Percentiles rank a stretch among this genome's conserved stretches.
phyloP scores from a whole-genome alignment of 2,329 filamentous ascomycete species.

The Calonectria henricotiae region DNA sequence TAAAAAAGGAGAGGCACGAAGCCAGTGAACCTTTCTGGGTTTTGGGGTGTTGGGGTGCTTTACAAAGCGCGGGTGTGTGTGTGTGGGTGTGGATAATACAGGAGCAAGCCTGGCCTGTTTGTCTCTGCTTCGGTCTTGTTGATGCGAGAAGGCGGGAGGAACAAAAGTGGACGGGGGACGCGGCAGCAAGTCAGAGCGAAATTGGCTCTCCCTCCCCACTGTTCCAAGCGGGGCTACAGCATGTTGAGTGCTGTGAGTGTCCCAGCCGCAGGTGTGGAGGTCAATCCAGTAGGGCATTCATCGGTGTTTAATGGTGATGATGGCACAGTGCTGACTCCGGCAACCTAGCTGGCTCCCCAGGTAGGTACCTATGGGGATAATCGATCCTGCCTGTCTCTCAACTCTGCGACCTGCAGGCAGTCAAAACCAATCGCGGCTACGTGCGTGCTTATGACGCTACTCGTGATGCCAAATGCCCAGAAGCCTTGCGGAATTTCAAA shows the following conservation, averaged over 20 bases:
- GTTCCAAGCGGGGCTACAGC: slow-evolving; percentile 19
- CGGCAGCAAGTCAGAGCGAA: slow-evolving; percentile 24
- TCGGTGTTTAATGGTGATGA: background rate
- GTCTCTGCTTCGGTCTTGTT: slow-evolving; percentile 38
- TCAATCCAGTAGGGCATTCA: slow-evolving; percentile 9
- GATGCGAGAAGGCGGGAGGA: slow-evolving; percentile 30
- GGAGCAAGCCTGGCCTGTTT: background rate
- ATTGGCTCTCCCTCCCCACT: slow-evolving; percentile 17
- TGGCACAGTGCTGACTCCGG: background rate
- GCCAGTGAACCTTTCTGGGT: background rate
- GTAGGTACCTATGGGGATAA: background rate
- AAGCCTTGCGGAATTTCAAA: slow-evolving; percentile 16
- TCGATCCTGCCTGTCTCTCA: slow-evolving; percentile 14
- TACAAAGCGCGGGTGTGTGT: background rate
- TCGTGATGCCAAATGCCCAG: background rate
- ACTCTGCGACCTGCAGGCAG: slow-evolving; percentile 20
- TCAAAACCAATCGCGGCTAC: slow-evolving; percentile 10
- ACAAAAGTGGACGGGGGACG: slow-evolving; percentile 25
- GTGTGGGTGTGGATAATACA: slow-evolving; percentile 5
- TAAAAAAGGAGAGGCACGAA: slow-evolving; percentile 34
- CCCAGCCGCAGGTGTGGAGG: slow-evolving; percentile 9
- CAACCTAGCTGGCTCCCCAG: background rate
- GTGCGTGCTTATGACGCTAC: slow-evolving; percentile 24
- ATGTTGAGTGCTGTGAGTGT: slow-evolving; percentile 19
- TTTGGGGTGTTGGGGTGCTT: background rate